Base-by-base conservation (phyloP, 1,139 yeast genomes). In the Geotrichum bryndzae region DNA sequence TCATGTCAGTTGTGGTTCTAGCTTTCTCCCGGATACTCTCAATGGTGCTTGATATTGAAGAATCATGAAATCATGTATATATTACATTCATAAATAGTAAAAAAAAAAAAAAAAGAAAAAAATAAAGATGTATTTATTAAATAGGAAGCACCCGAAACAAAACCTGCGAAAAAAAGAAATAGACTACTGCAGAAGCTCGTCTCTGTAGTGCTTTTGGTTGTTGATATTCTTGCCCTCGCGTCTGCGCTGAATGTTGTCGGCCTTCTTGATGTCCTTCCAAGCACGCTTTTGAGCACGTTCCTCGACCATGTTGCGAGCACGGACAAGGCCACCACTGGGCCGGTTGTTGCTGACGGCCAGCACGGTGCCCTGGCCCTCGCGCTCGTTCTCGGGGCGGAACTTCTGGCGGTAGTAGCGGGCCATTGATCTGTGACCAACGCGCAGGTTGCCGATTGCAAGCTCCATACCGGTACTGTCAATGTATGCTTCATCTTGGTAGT, bases 341-440 rank as follows among this genome's bases (percentile, higher is more conserved):
- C 97, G 84, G 2, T 92, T 84, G 72, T 92, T 97, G 48, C 48
- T 41, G 1, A 97, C 97, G 45, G 97, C 96, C 71, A 90, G 82
- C 35, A 94, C 87, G 0, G 98, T 94, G 67, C 96, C 95, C 77
- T 90, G 97, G 56, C 97, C 98, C 73, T 91, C 97, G 41, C 87
- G 81, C 53, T 87, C 79, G 58, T 83, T 83, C 64, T 88, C 92
- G 1, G 96, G 96, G 61, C 86, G 85, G 68, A 90, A 77, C 72
- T 87, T 86, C 79, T 91, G 96, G 73, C 87, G 87, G 78, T 86
- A 92, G 76, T 92, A 94, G 71, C 96, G 83, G 58, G 86, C 89
- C 70, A 91, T 79, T 1, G 96, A 84, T 71, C 99, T 83, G 75
- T 94, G 98, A 15, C 99, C 98, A 48, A 91, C 84, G 41, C 90